phyloP scores from a whole-genome alignment of 352 stramenopile genomes.

The Saprolegnia parasitica region DNA sequence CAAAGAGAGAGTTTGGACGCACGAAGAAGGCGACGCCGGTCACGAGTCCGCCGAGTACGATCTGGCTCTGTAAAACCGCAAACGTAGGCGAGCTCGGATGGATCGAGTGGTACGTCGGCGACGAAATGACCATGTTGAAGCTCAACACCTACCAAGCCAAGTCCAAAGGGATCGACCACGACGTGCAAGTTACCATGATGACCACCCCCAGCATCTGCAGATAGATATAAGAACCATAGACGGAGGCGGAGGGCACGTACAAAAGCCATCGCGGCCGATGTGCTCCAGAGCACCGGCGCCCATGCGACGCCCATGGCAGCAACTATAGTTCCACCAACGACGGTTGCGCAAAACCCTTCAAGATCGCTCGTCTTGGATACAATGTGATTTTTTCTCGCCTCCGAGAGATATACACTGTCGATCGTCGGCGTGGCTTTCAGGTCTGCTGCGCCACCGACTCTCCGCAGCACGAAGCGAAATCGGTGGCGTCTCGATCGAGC shows the following conservation, averaged over 20 bases:
- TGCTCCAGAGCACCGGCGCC: not conserved
- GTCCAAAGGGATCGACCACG: not conserved
- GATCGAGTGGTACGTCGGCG: not conserved
- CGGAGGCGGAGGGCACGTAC: not conserved
- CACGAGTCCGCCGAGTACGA: not conserved
- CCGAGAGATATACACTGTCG: no score
- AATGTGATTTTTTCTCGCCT: no score
- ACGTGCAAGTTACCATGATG: not conserved
- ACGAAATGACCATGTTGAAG: constrained; percentile 7
- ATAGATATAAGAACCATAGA: not conserved
- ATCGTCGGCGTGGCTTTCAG: no score
- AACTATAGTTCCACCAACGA: not conserved
- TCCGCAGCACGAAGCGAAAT: no score
- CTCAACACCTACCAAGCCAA: not conserved
- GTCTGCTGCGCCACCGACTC: no score
- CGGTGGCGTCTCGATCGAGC: no score
- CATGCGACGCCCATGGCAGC: not conserved
- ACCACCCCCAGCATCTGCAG: not conserved
- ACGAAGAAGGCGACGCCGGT: not conserved
- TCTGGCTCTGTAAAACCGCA: constrained; percentile 8
- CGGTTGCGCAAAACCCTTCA: not conserved
- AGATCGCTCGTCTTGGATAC: not conserved
- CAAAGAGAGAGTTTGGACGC: not conserved
- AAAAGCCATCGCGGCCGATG: not conserved
- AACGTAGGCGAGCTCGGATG: not conserved